Base-by-base conservation (phyloP, 2,329 filamentous ascomycete species). In the Pseudogymnoascus sp. region DNA sequence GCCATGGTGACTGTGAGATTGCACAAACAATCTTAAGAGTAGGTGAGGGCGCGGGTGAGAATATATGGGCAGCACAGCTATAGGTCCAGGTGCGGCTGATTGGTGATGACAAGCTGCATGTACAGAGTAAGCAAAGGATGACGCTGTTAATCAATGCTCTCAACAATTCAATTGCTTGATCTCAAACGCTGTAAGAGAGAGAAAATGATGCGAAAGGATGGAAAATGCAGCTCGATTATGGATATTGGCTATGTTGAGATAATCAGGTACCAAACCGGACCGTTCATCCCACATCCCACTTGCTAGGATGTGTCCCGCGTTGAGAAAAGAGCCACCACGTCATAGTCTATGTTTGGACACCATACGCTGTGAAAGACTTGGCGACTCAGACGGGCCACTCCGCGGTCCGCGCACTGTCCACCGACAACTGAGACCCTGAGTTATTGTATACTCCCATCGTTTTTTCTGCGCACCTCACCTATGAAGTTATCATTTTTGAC, bases 1-100 rank as follows among this genome's bases (percentile, higher is more conserved):
- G 80, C 78, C 83, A 87, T 86, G 59, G 60, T 58, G 39, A 33
- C 5, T 55, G 7, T 33, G 29, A 55, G 48, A 21, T 33, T 33
- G 29, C n/a, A 33, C 48, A 33, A 55, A 15, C 48, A 38, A 27
- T 5, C 27, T 15, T 17, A 15, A 15, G 33, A 9, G 58, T 27
- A 12, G 12, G 35, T 5, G 27, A 17, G 38, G 17, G 9, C 21
- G 33, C n/a, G 8, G 21, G 33, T 59, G 21, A 59, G 33, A 59
- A 38, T 59, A 42, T 31, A 59, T 38, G 12, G 27, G 58, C 15
- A 13, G 17, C 15, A 39, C 15, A 42, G 58, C 38, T 59, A 59
- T 10, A 38, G 12, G 35, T 15, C 15, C 13, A 59, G 33, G 58
- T 38, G 58, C 33, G 58, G 38, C 38, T 38, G 58, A 38, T 42